A percentile compares a stretch with the other conserved stretches of the same genome.
phyloP scores from a whole-genome alignment of 2,329 filamentous ascomycete genomes.

The Fusarium sp. region DNA sequence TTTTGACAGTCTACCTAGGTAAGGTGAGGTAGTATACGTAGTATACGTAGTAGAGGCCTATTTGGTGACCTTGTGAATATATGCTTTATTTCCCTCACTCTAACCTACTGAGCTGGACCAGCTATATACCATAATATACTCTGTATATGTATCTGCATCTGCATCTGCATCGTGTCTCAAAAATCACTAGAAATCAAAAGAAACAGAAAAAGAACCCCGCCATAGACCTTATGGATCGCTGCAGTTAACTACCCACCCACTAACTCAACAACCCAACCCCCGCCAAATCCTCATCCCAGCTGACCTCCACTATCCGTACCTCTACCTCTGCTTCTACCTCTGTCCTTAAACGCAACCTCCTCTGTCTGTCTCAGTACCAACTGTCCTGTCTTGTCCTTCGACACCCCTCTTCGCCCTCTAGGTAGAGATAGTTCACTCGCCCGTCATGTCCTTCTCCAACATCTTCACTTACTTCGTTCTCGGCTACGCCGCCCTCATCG shows the following conservation, averaged over 20 bases:
- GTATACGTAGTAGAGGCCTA: no score
- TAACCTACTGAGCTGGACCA: neutral
- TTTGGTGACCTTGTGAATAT: constrained; percentile 25
- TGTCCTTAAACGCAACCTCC: constrained; percentile 1
- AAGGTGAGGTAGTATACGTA: no score
- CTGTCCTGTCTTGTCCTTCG: constrained; percentile 12
- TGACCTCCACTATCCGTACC: constrained; percentile 21
- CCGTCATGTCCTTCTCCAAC: constrained; percentile 56
- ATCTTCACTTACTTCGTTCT: constrained; percentile 62
- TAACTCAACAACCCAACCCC: constrained; percentile 39
- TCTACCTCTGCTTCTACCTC: neutral
- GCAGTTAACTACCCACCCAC: constrained; percentile 9
- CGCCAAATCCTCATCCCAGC: constrained; percentile 37
- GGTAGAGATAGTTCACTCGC: constrained; percentile 15
- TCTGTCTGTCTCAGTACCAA: constrained; percentile 29
- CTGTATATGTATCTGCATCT: neutral
- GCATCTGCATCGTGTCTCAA: neutral
- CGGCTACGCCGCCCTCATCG: constrained; percentile 65
- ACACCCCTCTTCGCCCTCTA: neutral
- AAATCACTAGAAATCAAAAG: neutral
- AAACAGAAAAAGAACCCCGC: constrained; percentile 34
- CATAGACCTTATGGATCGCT: constrained; percentile 3
- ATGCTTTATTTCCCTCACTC: constrained; percentile 6
- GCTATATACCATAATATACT: neutral
- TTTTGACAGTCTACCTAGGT: neutral